A percentile compares a stretch with the other conserved stretches of the same genome.
Conservation (phyloP, 192 early-diverging fungal genomes). For the Coemansia asiatica region DNA sequence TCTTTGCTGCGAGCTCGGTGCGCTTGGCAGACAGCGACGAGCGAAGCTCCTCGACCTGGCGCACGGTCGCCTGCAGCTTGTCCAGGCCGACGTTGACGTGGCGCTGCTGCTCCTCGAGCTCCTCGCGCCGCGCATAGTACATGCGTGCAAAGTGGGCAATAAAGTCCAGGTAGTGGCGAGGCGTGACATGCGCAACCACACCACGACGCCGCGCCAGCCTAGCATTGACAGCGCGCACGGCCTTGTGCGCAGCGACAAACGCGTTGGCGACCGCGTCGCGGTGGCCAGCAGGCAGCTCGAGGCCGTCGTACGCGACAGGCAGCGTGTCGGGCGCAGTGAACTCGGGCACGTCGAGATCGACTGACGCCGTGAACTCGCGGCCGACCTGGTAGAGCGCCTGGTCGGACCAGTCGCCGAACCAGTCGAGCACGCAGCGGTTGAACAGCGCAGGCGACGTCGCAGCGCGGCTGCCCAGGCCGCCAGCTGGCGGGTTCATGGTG, state of each 20-base stretch:
- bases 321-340: conserved; percentile 72
- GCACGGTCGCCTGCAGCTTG: conserved; percentile 91
- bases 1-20: conserved; percentile 83
- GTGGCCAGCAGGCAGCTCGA: conserved; percentile 71
- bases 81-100: conserved; percentile 98
- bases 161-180: conserved; percentile 98
- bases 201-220: conserved; percentile 81
- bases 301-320: conserved; percentile 72
- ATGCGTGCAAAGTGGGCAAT: conserved; percentile 89
- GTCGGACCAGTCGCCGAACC: conserved; percentile 99
- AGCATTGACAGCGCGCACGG: conserved; percentile 82
- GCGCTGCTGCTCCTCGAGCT: conserved; percentile 97
- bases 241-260: conserved; percentile 91
- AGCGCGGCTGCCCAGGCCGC: conserved; percentile 84
- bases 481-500: conserved; percentile 99
- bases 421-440: conserved; percentile 99
- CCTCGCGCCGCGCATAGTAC: conserved; percentile 89
- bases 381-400: conserved; percentile 99
- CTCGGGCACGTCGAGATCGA: conserved; percentile 79
- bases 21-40: conserved; percentile 82
- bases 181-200: conserved; percentile 85
- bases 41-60: conserved; percentile 93
- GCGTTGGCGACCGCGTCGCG: conserved; percentile 83
- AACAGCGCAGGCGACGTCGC: conserved; percentile 99
- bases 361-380: conserved; percentile 85